Evolutionary conservation across 2,329 filamentous ascomycete species (phyloP), one percentile per base, ranked within the genome.

Genomic region (Sporothrix variecibatus): DNA sequence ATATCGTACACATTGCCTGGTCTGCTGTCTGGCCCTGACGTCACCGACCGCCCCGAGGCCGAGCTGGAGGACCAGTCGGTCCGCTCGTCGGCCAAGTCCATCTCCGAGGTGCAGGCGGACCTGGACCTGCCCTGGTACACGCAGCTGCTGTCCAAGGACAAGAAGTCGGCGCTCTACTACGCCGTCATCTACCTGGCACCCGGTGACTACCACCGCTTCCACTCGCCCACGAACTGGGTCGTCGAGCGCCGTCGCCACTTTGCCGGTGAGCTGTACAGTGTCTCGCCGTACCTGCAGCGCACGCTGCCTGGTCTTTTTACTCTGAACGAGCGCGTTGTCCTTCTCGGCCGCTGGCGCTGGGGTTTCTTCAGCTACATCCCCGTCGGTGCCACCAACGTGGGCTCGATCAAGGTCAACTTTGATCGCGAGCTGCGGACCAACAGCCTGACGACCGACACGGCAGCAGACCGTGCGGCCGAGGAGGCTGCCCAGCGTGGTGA

Each of bases 181-280:
- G 93, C 88, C 75, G 97, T 99, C 76, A 91, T 99, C 80, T 99
- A 99, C 84, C 90, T 99, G 60, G 96, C 97, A 0, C 96, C 96
- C 0, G 96, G 96, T 69, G 97, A 99, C 85, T 99, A 99, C 84
- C 96, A 99, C 84, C 93, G 95, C 77, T 99, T 98, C 86, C 97
- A 99, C 85, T 97, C 94, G 1, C 96, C 96, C 0, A 92, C 94
- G 1, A 93, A 94, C 78, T 99, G 96, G 96, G 94, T 99, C 20
- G 96, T 96, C 46, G 93, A 98, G 83, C 91, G 91, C 77, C 91
- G 97, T 60, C 93, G 96, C n/a, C 96, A 99, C 84, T 99, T 99
- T 81, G 95, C 96, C 0, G 96, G 96, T 74, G 97, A 99, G 83
- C 87, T 99, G 9, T 99, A 93, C 86, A 95, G 92, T 72, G 96